These are phyloP conservation scores for Gossypium bickii DNA, from an alignment of 345 rosid genomes.

Conservation along the genomic window DNA sequence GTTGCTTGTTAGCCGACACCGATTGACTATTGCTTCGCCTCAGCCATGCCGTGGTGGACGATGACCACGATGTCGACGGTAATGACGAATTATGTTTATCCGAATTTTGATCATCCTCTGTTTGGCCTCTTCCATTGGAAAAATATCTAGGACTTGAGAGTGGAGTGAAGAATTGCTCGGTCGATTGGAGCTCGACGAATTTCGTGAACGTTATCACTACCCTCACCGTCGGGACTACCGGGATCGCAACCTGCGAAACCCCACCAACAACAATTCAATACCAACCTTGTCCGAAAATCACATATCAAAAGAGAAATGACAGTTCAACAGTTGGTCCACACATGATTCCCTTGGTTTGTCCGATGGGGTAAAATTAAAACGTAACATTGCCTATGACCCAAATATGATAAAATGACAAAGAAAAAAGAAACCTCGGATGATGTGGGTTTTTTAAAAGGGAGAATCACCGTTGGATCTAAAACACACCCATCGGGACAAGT, in stretches of 20 bases:
- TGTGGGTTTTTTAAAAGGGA: slow-evolving; percentile 7
- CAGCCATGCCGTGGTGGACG: slow-evolving; percentile 43
- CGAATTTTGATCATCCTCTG: slow-evolving; percentile 40
- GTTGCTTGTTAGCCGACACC: slow-evolving; percentile 31
- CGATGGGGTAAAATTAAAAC: background rate
- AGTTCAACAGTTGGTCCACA: background rate
- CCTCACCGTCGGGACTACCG: slow-evolving; percentile 93
- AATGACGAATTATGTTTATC: slow-evolving; percentile 29
- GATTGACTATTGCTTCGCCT: slow-evolving; percentile 48
- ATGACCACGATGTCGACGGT: slow-evolving; percentile 29
- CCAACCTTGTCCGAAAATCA: background rate
- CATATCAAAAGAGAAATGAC: background rate
- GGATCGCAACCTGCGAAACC: slow-evolving; percentile 73
- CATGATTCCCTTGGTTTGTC: background rate
- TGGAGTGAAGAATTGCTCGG: slow-evolving; percentile 87
- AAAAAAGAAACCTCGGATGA: slow-evolving; percentile 20
- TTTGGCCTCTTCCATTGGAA: slow-evolving; percentile 22
- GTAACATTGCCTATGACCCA: too few species aligned
- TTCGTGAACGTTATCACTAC: slow-evolving; percentile 95
- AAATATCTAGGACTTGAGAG: slow-evolving; percentile 73
- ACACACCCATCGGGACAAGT: background rate
- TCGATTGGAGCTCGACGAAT: slow-evolving; percentile 71
- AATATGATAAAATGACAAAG: background rate
- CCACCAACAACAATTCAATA: background rate
- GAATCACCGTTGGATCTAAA: slow-evolving; percentile 18